Evolutionary conservation across 495 filamentous ascomycete species (phyloP), one percentile per base, ranked within the genome.

Genomic region (Xylaria palmicola): DNA sequence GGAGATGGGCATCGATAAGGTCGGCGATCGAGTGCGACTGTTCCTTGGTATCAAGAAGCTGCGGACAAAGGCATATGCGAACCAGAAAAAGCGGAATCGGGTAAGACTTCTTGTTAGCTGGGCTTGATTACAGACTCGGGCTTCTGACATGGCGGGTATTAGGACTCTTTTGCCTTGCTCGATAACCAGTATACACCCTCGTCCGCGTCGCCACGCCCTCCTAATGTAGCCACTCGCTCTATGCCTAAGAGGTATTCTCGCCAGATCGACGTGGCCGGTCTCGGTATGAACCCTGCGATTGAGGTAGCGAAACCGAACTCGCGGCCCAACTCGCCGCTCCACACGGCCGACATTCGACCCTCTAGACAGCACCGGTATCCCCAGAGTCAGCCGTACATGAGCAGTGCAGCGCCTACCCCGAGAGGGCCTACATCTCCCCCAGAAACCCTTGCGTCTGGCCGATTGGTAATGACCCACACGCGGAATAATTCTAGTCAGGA

Each of bases 1-100:
- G 75, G 94, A 99, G 68, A 93, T 99, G 85, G 94, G 94, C 26
- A 91, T 99, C 63, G 96, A 97, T 64, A 99, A 97, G 75, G 89
- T 99, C 56, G 94, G 94, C 49, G 95, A 99, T 75, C 86, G 95
- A 36, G 92, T 99, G n/a, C 88, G 94, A 62, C 88, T 99, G 49
- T 93, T 91, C 73, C 85, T 90, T 68, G 90, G 85, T 64, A 97
- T 97, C 67, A 98, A 98, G 80, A 88, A 93, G 67, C 85, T 99
- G 27, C 81, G 94, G 59, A 92, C 88, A 59, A 92, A 88, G 70
- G 86, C 92, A 4, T 90, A 90, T 68, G 86, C 90, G 57, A 91
- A 90, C 68, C 87, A 86, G 56, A 93, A 89, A 71, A 91, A 91
- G 76, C 84, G 90, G 60, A 93, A 95, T 75, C 81, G 94, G 81